phyloP scores from a whole-genome alignment of 768 basidiomycete species.

The Mycena haematopus region DNA sequence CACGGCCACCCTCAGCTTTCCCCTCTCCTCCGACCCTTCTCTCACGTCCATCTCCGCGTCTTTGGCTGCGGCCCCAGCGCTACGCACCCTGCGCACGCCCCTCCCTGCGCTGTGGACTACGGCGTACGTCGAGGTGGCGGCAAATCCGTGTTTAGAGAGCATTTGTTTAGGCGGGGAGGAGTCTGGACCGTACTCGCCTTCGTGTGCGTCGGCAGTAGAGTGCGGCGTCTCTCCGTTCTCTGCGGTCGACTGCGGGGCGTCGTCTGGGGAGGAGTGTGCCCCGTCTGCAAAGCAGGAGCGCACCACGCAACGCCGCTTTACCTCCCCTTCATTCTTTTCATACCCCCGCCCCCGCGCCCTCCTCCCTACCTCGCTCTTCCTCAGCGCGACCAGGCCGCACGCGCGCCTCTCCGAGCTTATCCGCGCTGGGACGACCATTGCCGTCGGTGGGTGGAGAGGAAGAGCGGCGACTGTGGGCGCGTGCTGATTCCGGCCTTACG shows the following conservation, averaged over 20 bases:
- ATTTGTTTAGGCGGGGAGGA: neutral
- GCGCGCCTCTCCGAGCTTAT: constrained; percentile 61
- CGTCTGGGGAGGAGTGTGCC: too few species aligned
- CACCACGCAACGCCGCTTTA: neutral
- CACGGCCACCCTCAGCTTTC: constrained; percentile 59
- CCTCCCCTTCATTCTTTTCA: constrained; percentile 19
- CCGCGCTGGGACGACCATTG: constrained; percentile 51
- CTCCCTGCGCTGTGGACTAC: constrained; percentile 63
- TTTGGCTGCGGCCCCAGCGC: constrained; percentile 42
- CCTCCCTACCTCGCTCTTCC: constrained; percentile 59
- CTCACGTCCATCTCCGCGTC: constrained; percentile 41
- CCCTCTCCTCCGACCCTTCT: constrained; percentile 55
- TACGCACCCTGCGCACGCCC: constrained; percentile 58
- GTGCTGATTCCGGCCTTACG: too few species aligned
- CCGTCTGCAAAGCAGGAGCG: too few species aligned
- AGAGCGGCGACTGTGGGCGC: too few species aligned
- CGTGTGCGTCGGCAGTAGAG: neutral
- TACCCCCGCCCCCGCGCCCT: constrained; percentile 36
- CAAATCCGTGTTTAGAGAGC: neutral
- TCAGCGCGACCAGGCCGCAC: constrained; percentile 62
- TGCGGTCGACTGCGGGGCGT: too few species aligned
- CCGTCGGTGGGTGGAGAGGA: too few species aligned
- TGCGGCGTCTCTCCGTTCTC: neutral
- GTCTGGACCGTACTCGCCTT: neutral
- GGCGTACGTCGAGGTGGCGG: neutral